phyloP scores from a whole-genome alignment of 805 yeast genomes.

The Wickerhamomyces xylosicus region DNA sequence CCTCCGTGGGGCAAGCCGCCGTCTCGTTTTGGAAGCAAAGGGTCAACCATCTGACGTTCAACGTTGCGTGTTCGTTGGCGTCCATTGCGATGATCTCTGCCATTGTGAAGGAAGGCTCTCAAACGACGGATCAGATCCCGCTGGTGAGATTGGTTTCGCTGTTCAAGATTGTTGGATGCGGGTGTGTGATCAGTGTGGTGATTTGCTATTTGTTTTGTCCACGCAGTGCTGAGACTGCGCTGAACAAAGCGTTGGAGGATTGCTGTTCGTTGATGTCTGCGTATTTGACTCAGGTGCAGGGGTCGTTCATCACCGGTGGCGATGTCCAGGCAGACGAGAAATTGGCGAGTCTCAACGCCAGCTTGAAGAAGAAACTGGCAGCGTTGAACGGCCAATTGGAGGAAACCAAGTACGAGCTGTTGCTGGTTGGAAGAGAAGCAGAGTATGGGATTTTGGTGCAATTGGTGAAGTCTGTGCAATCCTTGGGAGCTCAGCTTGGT shows the following conservation, averaged over 20 bases:
- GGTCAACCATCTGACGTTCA: slow-evolving; percentile 58
- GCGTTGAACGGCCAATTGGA: slow-evolving; percentile 31
- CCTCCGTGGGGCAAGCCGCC: slow-evolving; percentile 48
- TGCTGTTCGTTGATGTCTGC: slow-evolving; percentile 43
- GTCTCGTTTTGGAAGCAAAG: slow-evolving; percentile 63
- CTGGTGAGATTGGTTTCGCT: slow-evolving; percentile 41
- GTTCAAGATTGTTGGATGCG: slow-evolving; percentile 46
- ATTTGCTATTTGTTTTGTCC: slow-evolving; percentile 63
- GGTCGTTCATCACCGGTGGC: slow-evolving; percentile 37
- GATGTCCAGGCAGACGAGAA: slow-evolving; percentile 26
- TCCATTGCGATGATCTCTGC: slow-evolving; percentile 63
- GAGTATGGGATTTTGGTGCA: slow-evolving; percentile 36
- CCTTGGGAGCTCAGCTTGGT: slow-evolving; percentile 46
- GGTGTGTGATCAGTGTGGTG: slow-evolving; percentile 47
- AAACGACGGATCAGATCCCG: slow-evolving; percentile 49
- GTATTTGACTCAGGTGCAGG: slow-evolving; percentile 34
- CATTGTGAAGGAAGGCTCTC: slow-evolving; percentile 63
- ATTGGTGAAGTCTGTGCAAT: slow-evolving; percentile 41
- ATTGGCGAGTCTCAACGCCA: slow-evolving; percentile 21
- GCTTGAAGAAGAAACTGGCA: slow-evolving; percentile 30
- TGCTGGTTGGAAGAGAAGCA: slow-evolving; percentile 39
- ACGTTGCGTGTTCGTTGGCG: slow-evolving; percentile 73
- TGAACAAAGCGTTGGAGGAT: slow-evolving; percentile 37
- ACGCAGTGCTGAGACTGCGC: slow-evolving; percentile 36
- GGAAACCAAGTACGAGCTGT: slow-evolving; percentile 57